A percentile compares a stretch with the other conserved stretches of the same genome.
These are phyloP conservation scores for Nothopassalora personata DNA, from an alignment of 2,329 filamentous ascomycete genomes.

Conservation along the genomic window DNA sequence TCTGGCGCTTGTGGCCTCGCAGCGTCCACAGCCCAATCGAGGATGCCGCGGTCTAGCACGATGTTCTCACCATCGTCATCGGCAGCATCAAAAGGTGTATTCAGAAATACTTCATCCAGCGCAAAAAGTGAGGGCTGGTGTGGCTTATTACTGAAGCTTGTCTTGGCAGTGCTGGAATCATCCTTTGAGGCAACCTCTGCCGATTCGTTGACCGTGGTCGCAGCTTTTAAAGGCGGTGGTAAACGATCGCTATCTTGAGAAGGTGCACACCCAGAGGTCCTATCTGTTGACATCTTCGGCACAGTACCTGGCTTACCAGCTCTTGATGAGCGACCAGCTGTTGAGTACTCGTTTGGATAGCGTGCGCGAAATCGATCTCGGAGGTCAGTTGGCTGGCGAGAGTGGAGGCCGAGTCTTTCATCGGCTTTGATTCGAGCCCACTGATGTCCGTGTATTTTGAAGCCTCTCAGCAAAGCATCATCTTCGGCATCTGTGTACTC, in stretches of 20 bases:
- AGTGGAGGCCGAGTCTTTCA: constrained; percentile 45
- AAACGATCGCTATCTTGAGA: neutral
- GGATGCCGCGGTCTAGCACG: constrained; percentile 32
- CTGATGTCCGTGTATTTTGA: constrained; percentile 53
- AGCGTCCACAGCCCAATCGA: constrained; percentile 28
- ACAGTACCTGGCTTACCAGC: constrained; percentile 20
- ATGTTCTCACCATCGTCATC: constrained; percentile 28
- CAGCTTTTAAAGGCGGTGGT: neutral
- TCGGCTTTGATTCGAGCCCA: constrained; percentile 59
- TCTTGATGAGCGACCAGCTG: constrained; percentile 41
- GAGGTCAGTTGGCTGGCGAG: constrained; percentile 54
- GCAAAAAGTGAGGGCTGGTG: constrained; percentile 20
- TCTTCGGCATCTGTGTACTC: constrained; percentile 56
- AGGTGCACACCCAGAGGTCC: neutral
- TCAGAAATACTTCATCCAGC: constrained; percentile 29
- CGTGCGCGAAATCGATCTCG: constrained; percentile 58
- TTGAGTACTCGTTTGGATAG: constrained; percentile 53
- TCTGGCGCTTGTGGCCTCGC: constrained; percentile 1
- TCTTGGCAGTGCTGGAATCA: neutral
- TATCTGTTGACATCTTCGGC: neutral
- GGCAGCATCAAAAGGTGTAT: constrained; percentile 17
- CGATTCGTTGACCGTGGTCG: neutral
- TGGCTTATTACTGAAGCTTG: neutral
- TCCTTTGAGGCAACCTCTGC: neutral
- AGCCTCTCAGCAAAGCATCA: constrained; percentile 53